Conservation (phyloP, 495 filamentous ascomycete species). For the Filosporella fistucella region DNA sequence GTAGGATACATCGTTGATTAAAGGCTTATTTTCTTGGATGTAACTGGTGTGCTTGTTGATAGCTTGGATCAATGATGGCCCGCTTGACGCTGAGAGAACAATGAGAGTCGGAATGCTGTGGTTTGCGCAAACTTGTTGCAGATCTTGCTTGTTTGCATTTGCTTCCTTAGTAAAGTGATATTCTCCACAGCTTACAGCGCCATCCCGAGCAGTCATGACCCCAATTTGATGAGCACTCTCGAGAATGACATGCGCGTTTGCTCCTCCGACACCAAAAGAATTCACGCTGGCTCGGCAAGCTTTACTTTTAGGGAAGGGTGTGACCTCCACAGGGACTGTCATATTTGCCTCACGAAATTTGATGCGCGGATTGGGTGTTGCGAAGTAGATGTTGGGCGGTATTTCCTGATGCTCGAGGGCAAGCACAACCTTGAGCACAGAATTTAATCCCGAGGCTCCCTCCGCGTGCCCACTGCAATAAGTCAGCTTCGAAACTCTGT, state of each 20-base stretch:
- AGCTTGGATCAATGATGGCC: background rate
- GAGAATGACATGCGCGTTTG: conserved; percentile 52
- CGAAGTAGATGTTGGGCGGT: conserved; percentile 38
- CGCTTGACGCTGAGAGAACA: background rate
- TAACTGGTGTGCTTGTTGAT: background rate
- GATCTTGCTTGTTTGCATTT: too few relatives aligned
- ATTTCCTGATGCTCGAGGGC: conserved; percentile 52
- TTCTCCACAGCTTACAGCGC: too few relatives aligned
- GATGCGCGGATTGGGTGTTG: conserved; percentile 28
- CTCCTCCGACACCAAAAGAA: conserved; percentile 53
- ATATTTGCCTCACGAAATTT: conserved; percentile 29
- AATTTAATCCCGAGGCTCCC: conserved; percentile 51
- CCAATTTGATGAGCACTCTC: conserved; percentile 32
- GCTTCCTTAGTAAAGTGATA: too few relatives aligned
- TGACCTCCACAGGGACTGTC: conserved; percentile 14
- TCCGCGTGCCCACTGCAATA: conserved; percentile 49
- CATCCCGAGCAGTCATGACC: too few relatives aligned
- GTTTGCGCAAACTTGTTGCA: too few relatives aligned
- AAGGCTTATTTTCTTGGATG: background rate
- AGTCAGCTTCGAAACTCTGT: too few relatives aligned
- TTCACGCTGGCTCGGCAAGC: conserved; percentile 12
- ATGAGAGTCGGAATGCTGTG: too few relatives aligned
- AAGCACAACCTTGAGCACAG: conserved; percentile 51
- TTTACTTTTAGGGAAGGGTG: conserved; percentile 6
- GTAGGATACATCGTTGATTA: conserved; percentile 35